Base-by-base conservation (phyloP, 129 eudicot genomes). In the Dittrichia graveolens region DNA sequence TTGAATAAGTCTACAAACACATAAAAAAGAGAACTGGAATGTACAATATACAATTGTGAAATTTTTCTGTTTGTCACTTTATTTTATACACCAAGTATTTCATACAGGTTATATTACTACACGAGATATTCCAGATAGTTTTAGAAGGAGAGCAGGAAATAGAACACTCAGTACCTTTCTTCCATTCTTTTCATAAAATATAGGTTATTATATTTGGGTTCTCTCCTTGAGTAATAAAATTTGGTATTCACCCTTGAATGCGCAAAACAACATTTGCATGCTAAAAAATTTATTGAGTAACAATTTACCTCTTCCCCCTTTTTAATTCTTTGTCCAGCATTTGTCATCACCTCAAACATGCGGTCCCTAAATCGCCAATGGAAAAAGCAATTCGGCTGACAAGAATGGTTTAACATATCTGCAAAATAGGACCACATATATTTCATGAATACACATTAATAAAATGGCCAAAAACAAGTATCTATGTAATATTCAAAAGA, bases 341-440 rank as follows among this genome's bases (percentile, higher is more conserved):
- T 95, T 68, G 86, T 88, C 99, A 90, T 88, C 80, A 95, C 99
- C 85, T 86, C 99, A 79, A 95, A 89, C 99, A 95, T 90, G 49
- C 99, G 89, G 65, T 95, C 99, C 77, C 85, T 95, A 75, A 84
- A 91, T 74, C 99, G 89, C 99, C 99, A 95, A 81, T 90, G 96
- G 70, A 95, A 85, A 79, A 95, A 95, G 71, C 99, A 88, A 86
- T 95, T 95, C 67, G 99, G 99, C 76, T 81, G 90, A 67, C 86
- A 86, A 50, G 99, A 90, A 73, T 95, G 99, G 82, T 91, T 95
- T 81, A 95, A 70, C 99, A 90, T 95, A 84, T 95, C 99, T 95
- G 81, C 76, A 81, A 80, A 69, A 83, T 3, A 75, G 16, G 37
- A 67, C 48, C 76, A 72, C 48, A 46, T 54, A 67, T 44, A 50